Conservation (phyloP, 2,329 filamentous ascomycete species). For the Beauveria medogensis region DNA sequence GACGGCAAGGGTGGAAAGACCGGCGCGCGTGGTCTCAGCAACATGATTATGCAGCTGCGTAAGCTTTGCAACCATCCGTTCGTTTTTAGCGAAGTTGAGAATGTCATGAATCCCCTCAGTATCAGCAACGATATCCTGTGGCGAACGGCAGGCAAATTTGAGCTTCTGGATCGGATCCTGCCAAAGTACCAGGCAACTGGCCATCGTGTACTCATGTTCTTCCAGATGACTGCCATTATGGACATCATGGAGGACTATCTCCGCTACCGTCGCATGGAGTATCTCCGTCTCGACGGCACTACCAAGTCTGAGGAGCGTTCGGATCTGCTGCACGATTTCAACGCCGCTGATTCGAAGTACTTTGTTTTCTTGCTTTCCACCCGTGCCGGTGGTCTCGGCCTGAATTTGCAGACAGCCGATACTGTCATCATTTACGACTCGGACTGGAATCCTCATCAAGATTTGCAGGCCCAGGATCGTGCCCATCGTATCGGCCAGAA, state of each 20-base stretch:
- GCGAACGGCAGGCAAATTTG: constrained; percentile 95
- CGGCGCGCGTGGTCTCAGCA: constrained; percentile 87
- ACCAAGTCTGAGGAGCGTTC: constrained; percentile 97
- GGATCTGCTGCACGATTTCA: constrained; percentile 81
- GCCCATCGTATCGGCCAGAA: constrained; percentile 99
- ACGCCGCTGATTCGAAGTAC: constrained; percentile 81
- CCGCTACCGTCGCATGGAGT: constrained; percentile 72
- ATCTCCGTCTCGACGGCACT: constrained; percentile 88
- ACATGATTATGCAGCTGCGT: constrained; percentile 99
- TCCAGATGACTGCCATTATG: constrained; percentile 99
- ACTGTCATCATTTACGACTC: constrained; percentile 99
- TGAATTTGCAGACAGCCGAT: constrained; percentile 95
- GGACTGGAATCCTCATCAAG: constrained; percentile 98
- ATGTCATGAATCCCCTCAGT: constrained; percentile 88
- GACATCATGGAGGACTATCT: constrained; percentile 99
- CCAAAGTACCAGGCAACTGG: constrained; percentile 88
- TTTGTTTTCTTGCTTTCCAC: constrained; percentile 99
- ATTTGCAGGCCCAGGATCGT: constrained; percentile 98
- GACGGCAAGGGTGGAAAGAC: constrained; percentile 95
- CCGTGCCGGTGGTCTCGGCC: constrained; percentile 91
- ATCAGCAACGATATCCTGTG: constrained; percentile 89
- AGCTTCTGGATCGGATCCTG: constrained; percentile 82
- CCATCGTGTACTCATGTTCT: constrained; percentile 98
- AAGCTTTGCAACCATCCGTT: constrained; percentile 99
- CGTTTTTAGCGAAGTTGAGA: constrained; percentile 95